These are phyloP conservation scores for Berberis vulgaris DNA, from an alignment of 164 flowering plant genomes.

Conservation along the genomic window DNA sequence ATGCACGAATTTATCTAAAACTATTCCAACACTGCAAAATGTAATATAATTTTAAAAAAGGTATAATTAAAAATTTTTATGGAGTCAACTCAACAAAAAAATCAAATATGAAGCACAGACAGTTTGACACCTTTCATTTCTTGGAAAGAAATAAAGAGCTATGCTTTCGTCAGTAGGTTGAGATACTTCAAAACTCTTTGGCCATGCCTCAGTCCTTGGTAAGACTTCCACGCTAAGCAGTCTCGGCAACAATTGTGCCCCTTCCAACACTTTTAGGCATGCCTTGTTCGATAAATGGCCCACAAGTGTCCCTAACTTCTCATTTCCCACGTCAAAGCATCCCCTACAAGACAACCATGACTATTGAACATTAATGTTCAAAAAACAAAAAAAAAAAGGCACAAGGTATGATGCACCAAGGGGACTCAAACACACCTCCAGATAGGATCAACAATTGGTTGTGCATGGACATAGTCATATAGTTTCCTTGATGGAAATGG, in stretches of 20 bases:
- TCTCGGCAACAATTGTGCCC: slow-evolving; percentile 26
- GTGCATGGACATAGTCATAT: slow-evolving; percentile 13
- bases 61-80: neutral
- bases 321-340: slow-evolving; percentile 16
- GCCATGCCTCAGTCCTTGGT: slow-evolving; percentile 42
- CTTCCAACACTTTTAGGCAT: slow-evolving; percentile 25
- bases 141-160: slow-evolving; percentile 55
- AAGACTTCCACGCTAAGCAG: slow-evolving; percentile 20
- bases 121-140: slow-evolving; percentile 23
- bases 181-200: slow-evolving; percentile 24
- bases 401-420: neutral
- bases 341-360: slow-evolving; percentile 29
- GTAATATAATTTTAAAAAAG: neutral
- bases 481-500: neutral
- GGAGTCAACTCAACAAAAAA: neutral
- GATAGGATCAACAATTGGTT: slow-evolving; percentile 35
- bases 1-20: slow-evolving; percentile 10
- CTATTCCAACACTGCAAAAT: slow-evolving; percentile 13
- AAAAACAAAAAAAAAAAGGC: neutral
- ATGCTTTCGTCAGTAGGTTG: slow-evolving; percentile 39
- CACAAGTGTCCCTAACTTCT: slow-evolving; percentile 9
- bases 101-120: neutral
- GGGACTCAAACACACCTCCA: slow-evolving; percentile 34
- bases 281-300: slow-evolving; percentile 54
- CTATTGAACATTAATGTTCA: neutral